Evolutionary conservation across 306 rosid species (phyloP).

Genomic region (Ormosia semicastrata): DNA sequence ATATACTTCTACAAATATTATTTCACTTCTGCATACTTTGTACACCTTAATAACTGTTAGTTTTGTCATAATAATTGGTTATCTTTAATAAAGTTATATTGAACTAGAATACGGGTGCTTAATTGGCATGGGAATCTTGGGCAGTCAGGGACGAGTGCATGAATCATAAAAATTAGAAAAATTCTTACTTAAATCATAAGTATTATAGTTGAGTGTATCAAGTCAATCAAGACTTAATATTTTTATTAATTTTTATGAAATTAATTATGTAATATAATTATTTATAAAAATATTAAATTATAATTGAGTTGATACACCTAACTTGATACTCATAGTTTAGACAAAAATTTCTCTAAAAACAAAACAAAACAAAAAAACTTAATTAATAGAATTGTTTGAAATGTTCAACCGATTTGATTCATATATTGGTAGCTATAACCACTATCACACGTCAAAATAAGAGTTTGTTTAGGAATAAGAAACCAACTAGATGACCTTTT

Average conservation of each 20-base stretch:
- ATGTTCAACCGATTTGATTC: slow-evolving; percentile 19
- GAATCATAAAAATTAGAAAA: no score
- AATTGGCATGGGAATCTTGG: slow-evolving; percentile 33
- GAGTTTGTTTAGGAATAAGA: not conserved
- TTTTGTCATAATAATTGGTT: no score
- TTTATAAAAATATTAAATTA: no score
- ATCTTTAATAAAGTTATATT: not conserved
- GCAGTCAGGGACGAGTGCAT: not conserved
- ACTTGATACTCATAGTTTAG: no score
- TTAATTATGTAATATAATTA: no score
- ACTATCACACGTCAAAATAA: slow-evolving; percentile 26
- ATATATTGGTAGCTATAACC: slow-evolving; percentile 1
- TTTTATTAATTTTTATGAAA: no score
- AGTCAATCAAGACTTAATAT: no score
- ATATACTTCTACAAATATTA: not conserved
- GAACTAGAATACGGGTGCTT: not conserved
- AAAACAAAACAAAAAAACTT: slow-evolving; percentile 6
- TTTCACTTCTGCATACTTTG: not conserved
- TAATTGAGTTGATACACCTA: no score
- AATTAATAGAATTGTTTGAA: slow-evolving; percentile 7
- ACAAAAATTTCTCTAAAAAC: no score
- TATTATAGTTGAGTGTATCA: no score
- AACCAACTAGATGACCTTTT: slow-evolving; percentile 10
- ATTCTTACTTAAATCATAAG: no score
- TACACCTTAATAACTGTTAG: no score